Evolutionary conservation across 2,329 filamentous ascomycete species (phyloP), one percentile per base, ranked within the genome.

Genomic region (Ophiostoma fasciatum): DNA sequence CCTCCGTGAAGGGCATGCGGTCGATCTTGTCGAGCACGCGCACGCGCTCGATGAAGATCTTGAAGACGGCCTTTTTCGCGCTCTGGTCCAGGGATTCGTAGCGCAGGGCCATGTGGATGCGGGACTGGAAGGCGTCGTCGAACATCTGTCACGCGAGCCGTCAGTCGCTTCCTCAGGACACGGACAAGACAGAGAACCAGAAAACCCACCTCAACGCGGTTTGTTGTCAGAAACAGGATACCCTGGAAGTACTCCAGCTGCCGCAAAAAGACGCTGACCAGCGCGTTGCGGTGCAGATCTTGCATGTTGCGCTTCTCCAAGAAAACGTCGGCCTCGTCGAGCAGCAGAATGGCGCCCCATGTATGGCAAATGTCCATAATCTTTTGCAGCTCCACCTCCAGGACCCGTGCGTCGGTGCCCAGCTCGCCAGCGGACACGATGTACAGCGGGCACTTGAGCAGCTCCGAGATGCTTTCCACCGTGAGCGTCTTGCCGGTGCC

Each of bases 191-290:
- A 15, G 4, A 15, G 22, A 35, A 22, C 6, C 9, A 15, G 11
- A 15, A 12, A 53, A 53, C 55, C 35, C 50, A 66, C 65, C 60
- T 80, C 72, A 1, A 92, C 82, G 2, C 84, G 74, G 52, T 93
- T 93, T 3, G 85, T 93, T 0, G 85, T 94, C 19, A 94, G 58
- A 61, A 94, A 92, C 5, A 93, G 56, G 36, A 93, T 92, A 4
- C 85, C 85, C 51, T 92, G 82, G 59, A 92, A 93, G 54, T 93
- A 94, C 56, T 94, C 87, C 0, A 94, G 64, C 38, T 88, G 66
- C 0, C 84, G 75, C 3, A 94, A 62, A 63, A 94, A 94, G 48
- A 93, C 83, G 52, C 77, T 82, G 35, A 65, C 61, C 4, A 69
- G 52, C 32, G 60, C 63, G 46, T 70, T 70, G 13, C 63, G 56